Percentiles rank a stretch among this genome's conserved stretches.
These are phyloP conservation scores for Saccharomyces hybrid DNA, from an alignment of 1,139 yeast genomes.

Conservation along the genomic window DNA sequence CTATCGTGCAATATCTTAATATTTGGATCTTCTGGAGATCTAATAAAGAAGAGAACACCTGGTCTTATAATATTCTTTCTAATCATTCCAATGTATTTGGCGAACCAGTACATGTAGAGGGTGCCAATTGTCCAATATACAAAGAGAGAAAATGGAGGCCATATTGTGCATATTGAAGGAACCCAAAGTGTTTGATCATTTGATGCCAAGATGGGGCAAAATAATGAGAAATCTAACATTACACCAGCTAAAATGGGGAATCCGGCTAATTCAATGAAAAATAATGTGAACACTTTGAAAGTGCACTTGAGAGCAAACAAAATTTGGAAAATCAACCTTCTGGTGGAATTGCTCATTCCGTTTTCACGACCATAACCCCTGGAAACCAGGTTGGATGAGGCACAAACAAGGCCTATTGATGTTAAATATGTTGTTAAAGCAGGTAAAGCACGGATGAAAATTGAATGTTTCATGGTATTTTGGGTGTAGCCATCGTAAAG, in stretches of 20 bases:
- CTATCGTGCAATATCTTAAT: constrained; percentile 87
- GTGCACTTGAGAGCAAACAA: constrained; percentile 55
- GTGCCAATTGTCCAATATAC: constrained; percentile 77
- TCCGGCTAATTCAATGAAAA: constrained; percentile 68
- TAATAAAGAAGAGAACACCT: constrained; percentile 83
- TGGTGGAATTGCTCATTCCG: constrained; percentile 31
- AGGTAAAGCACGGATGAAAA: constrained; percentile 32
- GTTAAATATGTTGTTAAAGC: constrained; percentile 43
- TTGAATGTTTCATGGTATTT: constrained; percentile 18
- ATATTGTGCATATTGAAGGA: constrained; percentile 15
- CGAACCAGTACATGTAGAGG: constrained; percentile 77
- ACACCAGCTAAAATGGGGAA: constrained; percentile 88
- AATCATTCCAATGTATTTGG: constrained; percentile 79
- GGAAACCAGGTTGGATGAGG: constrained; percentile 39
- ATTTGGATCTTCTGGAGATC: constrained; percentile 93
- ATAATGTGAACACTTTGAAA: constrained; percentile 64
- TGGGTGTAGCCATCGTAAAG: constrained; percentile 16
- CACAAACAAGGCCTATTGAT: constrained; percentile 40
- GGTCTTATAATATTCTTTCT: constrained; percentile 67
- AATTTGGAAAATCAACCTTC: constrained; percentile 43
- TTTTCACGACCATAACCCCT: constrained; percentile 43
- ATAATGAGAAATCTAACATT: constrained; percentile 56
- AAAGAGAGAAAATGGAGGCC: constrained; percentile 22
- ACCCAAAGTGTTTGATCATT: constrained; percentile 26
- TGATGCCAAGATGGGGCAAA: constrained; percentile 45